Evolutionary conservation across 2,329 filamentous ascomycete species (phyloP), one percentile per base, ranked within the genome.

Genomic region (Aspergillus costaricaensis): DNA sequence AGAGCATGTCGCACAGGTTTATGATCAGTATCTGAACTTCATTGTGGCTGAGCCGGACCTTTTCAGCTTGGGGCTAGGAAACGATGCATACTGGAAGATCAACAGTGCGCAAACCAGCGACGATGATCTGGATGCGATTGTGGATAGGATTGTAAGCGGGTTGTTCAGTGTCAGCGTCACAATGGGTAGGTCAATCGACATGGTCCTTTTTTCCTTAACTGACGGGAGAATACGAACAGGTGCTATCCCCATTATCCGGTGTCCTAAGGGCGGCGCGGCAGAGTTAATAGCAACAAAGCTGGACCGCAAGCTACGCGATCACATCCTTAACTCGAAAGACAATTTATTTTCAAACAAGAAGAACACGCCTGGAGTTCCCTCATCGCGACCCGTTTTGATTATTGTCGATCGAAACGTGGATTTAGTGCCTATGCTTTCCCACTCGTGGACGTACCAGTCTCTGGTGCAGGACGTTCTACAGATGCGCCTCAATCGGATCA

Each of bases 161-260:
- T 81, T 99, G n/a, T 99, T 98, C 79, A 97, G 93, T 65, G 95
- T 99, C 52, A 89, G 95, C 61, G 95, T 96, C n/a, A 99, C 95
- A 5, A 96, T 97, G 92, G 94, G 92, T 89, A 82, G 60, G 82
- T 58, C 25, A 27, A 8, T 19, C 9, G 3, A 15, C 19, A 17
- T n/a, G 17, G 12, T 17, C 9, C 38, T 12, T 14, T 15, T 30
- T 17, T 25, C 27, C 47, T 47, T 32, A 38, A 52, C 43, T 67
- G 25, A 66, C 57, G 57, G 23, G n/a, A 44, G 14, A 36, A 77
- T 65, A 61, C 12, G 50, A 15, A 14, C 66, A 92, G 90, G 90
- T 62, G 88, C 93, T 2, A 96, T 99, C 67, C 95, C 95, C 6
- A 92, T 99, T 67, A 98, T 99, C 70, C 85, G 95, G 67, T 97